Base-by-base conservation (phyloP, 495 filamentous ascomycete species). In the Aspergillus diversus region DNA sequence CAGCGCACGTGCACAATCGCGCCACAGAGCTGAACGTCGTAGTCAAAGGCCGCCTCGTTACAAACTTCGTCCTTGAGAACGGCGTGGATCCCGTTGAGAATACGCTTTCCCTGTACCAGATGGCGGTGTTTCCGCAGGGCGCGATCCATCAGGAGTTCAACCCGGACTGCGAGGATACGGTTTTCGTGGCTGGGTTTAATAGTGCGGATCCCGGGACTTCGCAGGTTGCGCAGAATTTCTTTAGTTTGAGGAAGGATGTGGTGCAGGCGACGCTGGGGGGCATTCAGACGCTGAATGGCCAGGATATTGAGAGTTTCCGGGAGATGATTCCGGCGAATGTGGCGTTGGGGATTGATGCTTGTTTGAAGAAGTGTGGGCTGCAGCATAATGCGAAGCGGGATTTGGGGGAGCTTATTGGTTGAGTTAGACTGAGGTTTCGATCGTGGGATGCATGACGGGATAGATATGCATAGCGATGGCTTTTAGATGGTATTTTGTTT, bases 71-170 rank as follows among this genome's bases (percentile, higher is more conserved):
- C 21, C 52, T 48, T 0, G 59, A 61, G 52, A 61, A 61, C 43
- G 59, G 59, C 8, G 59, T 33, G 2, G 0, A 2, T 0, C 59
- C 34, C 0, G 27, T 61, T 15, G 51, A 61, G 42, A 61, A 61
- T 16, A 55, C 50, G 33, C 59, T 61, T 4, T 33, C 31, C 2
- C 31, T 32, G 3, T 55, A 61, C 39, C 59, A 61, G 32, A 61
- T 61, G 59, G 59, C 59, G 1, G 51, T 46, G 3, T 61, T 61
- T 11, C 59, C 59, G 4, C 31, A 49, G 42, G 59, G 59, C 5
- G 37, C 59, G 3, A 61, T 61, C 43, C 59, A 61, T 17, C 59
- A 61, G 52, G 51, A 61, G 16, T 61, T 61, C n/a, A 61, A 61
- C 43, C 59, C 59, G n/a, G 59, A 61, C 9, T 61, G 59, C 13